Percentiles rank a stretch among this genome's conserved stretches.
These are phyloP conservation scores for Aleurites moluccanus DNA, from an alignment of 441 rosid genomes.

Conservation along the genomic window DNA sequence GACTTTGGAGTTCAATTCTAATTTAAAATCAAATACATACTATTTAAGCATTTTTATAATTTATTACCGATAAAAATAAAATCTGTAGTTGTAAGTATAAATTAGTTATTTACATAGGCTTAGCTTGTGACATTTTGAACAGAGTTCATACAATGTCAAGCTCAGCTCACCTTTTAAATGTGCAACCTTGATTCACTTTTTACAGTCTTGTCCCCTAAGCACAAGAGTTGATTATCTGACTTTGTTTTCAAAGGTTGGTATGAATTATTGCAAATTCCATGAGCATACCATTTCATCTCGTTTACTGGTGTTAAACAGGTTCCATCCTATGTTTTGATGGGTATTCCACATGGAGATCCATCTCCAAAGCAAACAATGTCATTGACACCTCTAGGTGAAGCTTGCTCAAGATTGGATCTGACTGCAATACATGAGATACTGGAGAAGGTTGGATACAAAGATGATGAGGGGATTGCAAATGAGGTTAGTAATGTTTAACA, in stretches of 20 bases:
- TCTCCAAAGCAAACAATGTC: slow-evolving; percentile 46
- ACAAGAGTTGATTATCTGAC: background rate
- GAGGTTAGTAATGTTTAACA: slow-evolving; percentile 54
- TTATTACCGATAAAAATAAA: background rate
- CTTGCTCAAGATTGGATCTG: slow-evolving; percentile 83
- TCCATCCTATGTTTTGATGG: slow-evolving; percentile 73
- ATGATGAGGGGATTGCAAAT: slow-evolving; percentile 84
- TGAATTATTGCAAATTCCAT: background rate
- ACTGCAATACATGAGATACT: slow-evolving; percentile 85
- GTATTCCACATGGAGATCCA: slow-evolving; percentile 60
- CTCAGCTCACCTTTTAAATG: background rate
- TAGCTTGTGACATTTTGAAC: background rate
- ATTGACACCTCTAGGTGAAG: slow-evolving; percentile 84
- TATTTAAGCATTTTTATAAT: background rate
- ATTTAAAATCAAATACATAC: background rate
- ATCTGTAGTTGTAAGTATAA: background rate
- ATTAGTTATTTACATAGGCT: background rate
- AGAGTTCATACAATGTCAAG: background rate
- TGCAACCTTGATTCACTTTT: background rate
- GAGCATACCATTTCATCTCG: slow-evolving; percentile 2
- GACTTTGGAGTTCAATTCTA: background rate
- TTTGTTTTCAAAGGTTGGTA: slow-evolving; percentile 8
- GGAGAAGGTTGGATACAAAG: slow-evolving; percentile 81
- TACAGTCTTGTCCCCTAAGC: background rate
- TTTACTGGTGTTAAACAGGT: slow-evolving; percentile 44